Conservation (phyloP, 2,329 filamentous ascomycete species). For the Hypocrella siamensis region DNA sequence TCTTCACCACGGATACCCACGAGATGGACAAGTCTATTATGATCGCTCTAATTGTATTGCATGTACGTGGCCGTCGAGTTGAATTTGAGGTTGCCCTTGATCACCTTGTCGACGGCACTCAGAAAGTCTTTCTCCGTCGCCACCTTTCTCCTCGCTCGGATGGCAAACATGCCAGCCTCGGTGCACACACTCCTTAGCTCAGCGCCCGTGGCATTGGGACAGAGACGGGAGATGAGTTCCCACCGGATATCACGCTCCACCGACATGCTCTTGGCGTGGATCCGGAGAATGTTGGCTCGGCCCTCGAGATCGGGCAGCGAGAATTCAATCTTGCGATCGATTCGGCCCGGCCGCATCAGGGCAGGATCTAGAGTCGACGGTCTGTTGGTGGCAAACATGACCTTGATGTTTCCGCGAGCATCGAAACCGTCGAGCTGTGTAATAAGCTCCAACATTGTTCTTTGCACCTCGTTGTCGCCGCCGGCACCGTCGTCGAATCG, state of each 20-base stretch:
- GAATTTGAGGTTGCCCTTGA: slow-evolving; percentile 98
- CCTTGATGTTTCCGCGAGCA: slow-evolving; percentile 93
- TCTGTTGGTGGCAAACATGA: slow-evolving; percentile 98
- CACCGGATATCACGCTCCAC: slow-evolving; percentile 97
- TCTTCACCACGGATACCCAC: not conserved
- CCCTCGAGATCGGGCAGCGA: slow-evolving; percentile 93
- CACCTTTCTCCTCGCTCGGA: slow-evolving; percentile 87
- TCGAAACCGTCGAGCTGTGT: slow-evolving; percentile 96
- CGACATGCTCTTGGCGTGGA: slow-evolving; percentile 99
- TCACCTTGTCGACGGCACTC: slow-evolving; percentile 96
- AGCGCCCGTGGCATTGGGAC: slow-evolving; percentile 92
- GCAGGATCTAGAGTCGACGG: slow-evolving; percentile 93
- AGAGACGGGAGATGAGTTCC: slow-evolving; percentile 94
- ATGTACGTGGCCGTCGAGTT: slow-evolving; percentile 97
- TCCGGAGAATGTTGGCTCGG: slow-evolving; percentile 90
- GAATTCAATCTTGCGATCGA: slow-evolving; percentile 98
- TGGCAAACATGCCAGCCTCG: slow-evolving; percentile 97
- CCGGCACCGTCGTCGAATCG: slow-evolving; percentile 94
- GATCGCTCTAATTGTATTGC: slow-evolving; percentile 75
- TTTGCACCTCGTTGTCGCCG: slow-evolving; percentile 93
- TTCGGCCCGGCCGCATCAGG: slow-evolving; percentile 90
- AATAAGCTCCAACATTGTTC: slow-evolving; percentile 96
- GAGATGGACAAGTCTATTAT: slow-evolving; percentile 2
- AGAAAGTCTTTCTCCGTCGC: slow-evolving; percentile 98
- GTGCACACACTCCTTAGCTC: slow-evolving; percentile 94